Conservation (phyloP, 495 filamentous ascomycete species). For the Hyaloscypha finlandica region DNA sequence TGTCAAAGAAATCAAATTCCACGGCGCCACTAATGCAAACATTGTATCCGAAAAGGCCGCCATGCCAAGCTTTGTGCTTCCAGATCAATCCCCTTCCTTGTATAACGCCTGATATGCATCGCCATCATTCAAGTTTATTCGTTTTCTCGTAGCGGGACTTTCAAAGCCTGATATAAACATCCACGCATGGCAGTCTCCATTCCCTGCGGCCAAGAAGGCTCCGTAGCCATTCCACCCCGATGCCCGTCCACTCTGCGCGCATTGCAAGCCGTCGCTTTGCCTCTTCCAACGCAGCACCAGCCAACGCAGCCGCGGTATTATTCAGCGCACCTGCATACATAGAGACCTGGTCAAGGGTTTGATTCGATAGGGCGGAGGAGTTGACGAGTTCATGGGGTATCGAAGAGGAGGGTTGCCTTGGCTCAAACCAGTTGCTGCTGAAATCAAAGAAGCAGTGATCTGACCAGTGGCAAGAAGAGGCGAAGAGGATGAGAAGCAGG, state of each 20-base stretch:
- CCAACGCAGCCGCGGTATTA: conserved; percentile 66
- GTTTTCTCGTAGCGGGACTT: background rate
- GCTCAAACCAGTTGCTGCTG: conserved; percentile 79
- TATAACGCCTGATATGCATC: conserved; percentile 3
- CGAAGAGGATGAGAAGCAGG: conserved; percentile 84
- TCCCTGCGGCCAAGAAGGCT: conserved; percentile 73
- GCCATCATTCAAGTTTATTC: background rate
- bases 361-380: conserved; percentile 23
- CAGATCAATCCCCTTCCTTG: background rate
- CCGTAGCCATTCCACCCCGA: conserved; percentile 81
- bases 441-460: conserved; percentile 88
- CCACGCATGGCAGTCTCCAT: conserved; percentile 82
- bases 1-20: background rate
- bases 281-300: conserved; percentile 65
- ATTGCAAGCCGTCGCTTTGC: conserved; percentile 49
- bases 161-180: conserved; percentile 67
- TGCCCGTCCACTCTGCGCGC: conserved; percentile 71
- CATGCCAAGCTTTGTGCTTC: conserved; percentile 2
- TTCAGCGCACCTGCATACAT: conserved; percentile 56
- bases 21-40: background rate
- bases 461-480: conserved; percentile 88
- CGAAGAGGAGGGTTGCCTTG: conserved; percentile 35
- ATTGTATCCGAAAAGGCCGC: background rate
- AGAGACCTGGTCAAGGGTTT: conserved; percentile 26
- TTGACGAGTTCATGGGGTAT: conserved; percentile 19